Base-by-base conservation (phyloP, 148 eudicot species). In the Cornus suecica region DNA sequence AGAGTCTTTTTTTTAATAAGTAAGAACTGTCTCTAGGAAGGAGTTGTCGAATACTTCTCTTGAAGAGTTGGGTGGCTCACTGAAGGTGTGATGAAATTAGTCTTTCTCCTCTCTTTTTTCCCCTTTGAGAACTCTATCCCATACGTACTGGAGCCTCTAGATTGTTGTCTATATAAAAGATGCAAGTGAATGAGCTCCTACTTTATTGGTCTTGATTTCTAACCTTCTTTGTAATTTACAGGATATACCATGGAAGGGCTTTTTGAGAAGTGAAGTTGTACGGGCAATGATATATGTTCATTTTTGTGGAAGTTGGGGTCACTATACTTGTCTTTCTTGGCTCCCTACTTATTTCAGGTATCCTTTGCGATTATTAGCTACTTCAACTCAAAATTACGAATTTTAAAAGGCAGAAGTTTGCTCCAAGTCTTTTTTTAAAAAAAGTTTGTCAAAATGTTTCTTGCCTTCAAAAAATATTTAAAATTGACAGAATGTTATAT, bases 291-390 rank as follows among this genome's bases (percentile, higher is more conserved):
- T 91, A 75, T 93, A 93, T 87, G 87, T 91, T 82, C 99, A 96
- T 86, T 96, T 96, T 82, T 96, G 99, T 80, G 99, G 99, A 77
- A 96, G 97, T 73, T 95, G 99, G 99, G 99, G 99, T 56, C 99
- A 95, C 75, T 95, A 91, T 77, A 88, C 93, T 52, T 92, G 97
- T 79, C 88, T 95, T 54, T 90, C 99, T 41, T 95, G 99, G 99
- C 89, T 95, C 23, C 99, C 99, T 75, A 95, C 97, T 73, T 95
- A 88, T 86, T 95, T 92, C 79, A 95, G 99, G 99, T 95, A n/a
- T n/a, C n/a, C n/a, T 95, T 80, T 72, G 51, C 37, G 13, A 24
- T 24, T 74, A 16, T 28, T 25, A 27, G 22, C 10, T 30, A 31
- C 29, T 58, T 65, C 42, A 24, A 16, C 8, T 25, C 23, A 25